Base-by-base conservation (phyloP, 305 asterid genomes). In the Rubia peregrina region DNA sequence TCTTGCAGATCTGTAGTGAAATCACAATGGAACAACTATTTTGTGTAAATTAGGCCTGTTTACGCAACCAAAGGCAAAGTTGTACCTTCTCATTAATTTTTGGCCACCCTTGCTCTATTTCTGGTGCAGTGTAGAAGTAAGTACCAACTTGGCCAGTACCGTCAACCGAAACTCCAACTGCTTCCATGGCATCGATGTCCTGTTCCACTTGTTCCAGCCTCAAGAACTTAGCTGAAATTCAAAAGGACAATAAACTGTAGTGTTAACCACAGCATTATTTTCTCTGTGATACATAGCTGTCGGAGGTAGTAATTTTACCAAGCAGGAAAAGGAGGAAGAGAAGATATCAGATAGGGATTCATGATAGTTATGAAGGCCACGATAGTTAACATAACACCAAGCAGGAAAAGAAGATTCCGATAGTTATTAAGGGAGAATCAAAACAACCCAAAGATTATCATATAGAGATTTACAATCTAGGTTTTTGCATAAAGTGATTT, bases 141-240 rank as follows among this genome's bases (percentile, higher is more conserved):
- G 99, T 91, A 71, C 99, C 98, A 71, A 95, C 85, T 84, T 90
- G 98, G 71, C 98, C 98, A 71, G 99, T 91, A 75, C 98, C 94
- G 77, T 95, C 98, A 68, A 85, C 64, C 56, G 99, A 95, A 62
- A 80, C 77, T 82, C 98, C 97, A 68, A 84, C 73, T 44, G 85
- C 80, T 77, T 91, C 99, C 17, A 79, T 77, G 51, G 84, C 85
- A 83, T 95, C 98, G 68, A 83, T 75, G 65, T 91, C 99, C 80
- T 90, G 99, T 74, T 95, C 99, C 85, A 95, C 74, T 85, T 88
- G 97, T 82, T 91, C 99, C 77, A 88, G 84, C 87, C 85, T 87
- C 87, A 95, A 81, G 82, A 95, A 95, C 83, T 95, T 95, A 19
- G 99, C 99, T 94, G 90, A 82, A 80, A 76, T 24, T 44, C 7